Evolutionary conservation across 768 basidiomycete genomes (phyloP).

Genomic region (Boletus coccyginus): DNA sequence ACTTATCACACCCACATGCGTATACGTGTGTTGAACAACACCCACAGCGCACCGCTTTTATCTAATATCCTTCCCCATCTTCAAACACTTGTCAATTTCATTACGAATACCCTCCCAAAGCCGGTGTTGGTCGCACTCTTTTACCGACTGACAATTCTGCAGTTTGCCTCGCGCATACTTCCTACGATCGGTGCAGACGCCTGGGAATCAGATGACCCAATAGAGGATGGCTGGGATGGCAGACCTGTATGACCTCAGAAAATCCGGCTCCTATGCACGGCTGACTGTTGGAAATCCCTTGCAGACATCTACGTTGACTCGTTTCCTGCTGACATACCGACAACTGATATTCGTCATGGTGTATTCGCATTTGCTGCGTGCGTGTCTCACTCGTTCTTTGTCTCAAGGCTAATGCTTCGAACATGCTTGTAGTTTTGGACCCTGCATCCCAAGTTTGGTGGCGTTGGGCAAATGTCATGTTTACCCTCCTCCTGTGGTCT

Average conservation of each 20-base stretch:
- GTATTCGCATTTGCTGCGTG: slow-evolving; percentile 82
- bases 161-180: slow-evolving; percentile 77
- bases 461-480: slow-evolving; percentile 89
- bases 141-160: slow-evolving; percentile 78
- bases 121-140: slow-evolving; percentile 76
- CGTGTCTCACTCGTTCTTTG: slow-evolving; percentile 29
- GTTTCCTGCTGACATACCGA: slow-evolving; percentile 74
- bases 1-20: background rate
- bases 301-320: slow-evolving; percentile 75
- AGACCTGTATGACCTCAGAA: slow-evolving; percentile 53
- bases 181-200: slow-evolving; percentile 81
- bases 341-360: slow-evolving; percentile 85
- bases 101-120: slow-evolving; percentile 82
- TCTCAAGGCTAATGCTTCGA: background rate
- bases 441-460: slow-evolving; percentile 93
- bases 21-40: slow-evolving; percentile 4
- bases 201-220: slow-evolving; percentile 68
- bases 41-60: slow-evolving; percentile 63
- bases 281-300: slow-evolving; percentile 9
- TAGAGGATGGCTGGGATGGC: slow-evolving; percentile 62
- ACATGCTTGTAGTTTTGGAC: slow-evolving; percentile 60
- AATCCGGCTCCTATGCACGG: background rate
- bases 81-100: slow-evolving; percentile 74
- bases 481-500: slow-evolving; percentile 81
- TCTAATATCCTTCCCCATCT: slow-evolving; percentile 81